Conservation (phyloP, 1,139 yeast genomes). For the Casaregolazyma lundiana region DNA sequence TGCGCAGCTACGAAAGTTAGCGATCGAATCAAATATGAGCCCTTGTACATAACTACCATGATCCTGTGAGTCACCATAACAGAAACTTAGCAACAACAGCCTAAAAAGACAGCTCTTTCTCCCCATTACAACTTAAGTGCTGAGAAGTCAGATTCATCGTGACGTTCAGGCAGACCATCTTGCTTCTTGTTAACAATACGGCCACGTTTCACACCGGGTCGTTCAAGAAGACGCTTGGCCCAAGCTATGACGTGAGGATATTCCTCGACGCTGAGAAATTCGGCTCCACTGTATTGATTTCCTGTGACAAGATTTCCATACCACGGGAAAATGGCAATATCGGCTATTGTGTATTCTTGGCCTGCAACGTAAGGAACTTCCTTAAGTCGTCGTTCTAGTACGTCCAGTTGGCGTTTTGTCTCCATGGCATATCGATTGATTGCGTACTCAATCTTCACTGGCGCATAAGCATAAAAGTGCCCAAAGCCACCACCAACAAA, state of each 20-base stretch:
- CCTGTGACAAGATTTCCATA: background rate
- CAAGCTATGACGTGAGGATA: background rate
- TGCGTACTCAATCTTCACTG: slow-evolving; percentile 81
- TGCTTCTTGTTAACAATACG: background rate
- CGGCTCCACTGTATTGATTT: background rate
- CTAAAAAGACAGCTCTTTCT: too few relatives aligned
- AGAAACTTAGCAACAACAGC: too few relatives aligned
- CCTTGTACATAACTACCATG: too few relatives aligned
- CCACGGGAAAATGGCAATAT: background rate
- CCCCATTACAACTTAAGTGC: background rate
- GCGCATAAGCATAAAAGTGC: slow-evolving; percentile 87
- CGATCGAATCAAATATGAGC: too few relatives aligned
- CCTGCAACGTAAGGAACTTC: slow-evolving; percentile 27
- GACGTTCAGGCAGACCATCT: background rate
- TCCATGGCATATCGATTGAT: slow-evolving; percentile 89
- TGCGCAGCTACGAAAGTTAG: too few relatives aligned
- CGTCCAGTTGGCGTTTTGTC: slow-evolving; percentile 89
- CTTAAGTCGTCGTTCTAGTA: slow-evolving; percentile 87
- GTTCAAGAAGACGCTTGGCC: background rate
- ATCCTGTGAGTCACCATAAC: too few relatives aligned
- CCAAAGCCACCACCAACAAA: slow-evolving; percentile 98
- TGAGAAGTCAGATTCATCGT: background rate
- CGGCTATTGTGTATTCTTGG: background rate
- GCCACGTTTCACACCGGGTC: background rate
- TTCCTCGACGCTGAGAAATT: background rate